Evolutionary conservation across 129 eudicot species (phyloP), one percentile per base, ranked within the genome.

Genomic region (Pittosporum tobira): DNA sequence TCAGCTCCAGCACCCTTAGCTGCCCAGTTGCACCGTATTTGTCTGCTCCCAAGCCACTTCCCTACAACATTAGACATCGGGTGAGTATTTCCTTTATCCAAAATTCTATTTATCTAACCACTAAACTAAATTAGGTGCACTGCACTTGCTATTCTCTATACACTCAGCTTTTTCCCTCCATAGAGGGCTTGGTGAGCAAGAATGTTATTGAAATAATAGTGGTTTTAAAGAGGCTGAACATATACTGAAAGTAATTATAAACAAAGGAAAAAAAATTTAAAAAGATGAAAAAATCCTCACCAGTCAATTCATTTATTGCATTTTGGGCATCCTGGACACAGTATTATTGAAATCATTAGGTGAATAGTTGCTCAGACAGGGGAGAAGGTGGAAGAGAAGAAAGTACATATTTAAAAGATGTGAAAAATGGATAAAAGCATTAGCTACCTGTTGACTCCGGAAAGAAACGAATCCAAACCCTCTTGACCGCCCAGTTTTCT

Each of bases 401-500:
- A 10, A 12, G n/a, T 30, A 22, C 8, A 46, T 31, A 56, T 27
- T 16, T 56, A 30, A 20, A 68, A 55, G 2, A 45, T 8, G 13
- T 54, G 15, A 66, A 20, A 6, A 53, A 9, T 56, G 7, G 16
- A 48, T 9, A 25, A 58, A 25, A 51, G 8, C 31, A 64, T 20
- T 22, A 3, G 18, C 19, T 50, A 91, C 99, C 87, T 93, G 99
- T 70, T 93, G 99, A 80, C 49, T 93, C 52, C 94, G 86, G 61
- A 87, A 93, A 19, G 99, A 87, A 61, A 93, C 99, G 68, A 93
- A 93, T 14, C 99, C 99, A 84, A 93, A 93, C 40, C 96, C 99
- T 72, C 99, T 84, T 5, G 99, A 93, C 40, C 96, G 91, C 30
- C 99, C 99, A 25, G 96, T 87, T 71, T 93, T 87, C 74, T 87